phyloP scores from a whole-genome alignment of 2,329 filamentous ascomycete species.

The Fusarium multiceps region DNA sequence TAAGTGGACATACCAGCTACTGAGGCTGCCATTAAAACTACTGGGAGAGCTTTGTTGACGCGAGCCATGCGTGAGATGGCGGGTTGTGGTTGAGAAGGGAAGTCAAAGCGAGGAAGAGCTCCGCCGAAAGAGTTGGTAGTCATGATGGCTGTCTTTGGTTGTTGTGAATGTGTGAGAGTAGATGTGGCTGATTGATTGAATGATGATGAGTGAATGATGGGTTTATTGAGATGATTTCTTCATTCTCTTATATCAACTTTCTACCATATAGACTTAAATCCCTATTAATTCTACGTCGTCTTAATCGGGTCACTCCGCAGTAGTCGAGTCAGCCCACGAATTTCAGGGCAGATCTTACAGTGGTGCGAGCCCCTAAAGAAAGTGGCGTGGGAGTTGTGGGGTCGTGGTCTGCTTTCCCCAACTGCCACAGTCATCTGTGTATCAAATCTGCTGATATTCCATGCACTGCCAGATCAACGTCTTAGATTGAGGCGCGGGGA shows the following conservation, averaged over 20 bases:
- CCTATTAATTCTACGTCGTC: not conserved
- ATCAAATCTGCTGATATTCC: not conserved
- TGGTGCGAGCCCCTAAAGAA: conserved; percentile 2
- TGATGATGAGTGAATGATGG: conserved; percentile 4
- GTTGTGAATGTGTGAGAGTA: not conserved
- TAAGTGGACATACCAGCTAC: conserved; percentile 5
- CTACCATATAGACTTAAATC: not conserved
- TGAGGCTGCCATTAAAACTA: conserved; percentile 21
- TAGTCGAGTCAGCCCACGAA: conserved; percentile 25
- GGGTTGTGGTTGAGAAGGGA: conserved; percentile 19
- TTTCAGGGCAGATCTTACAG: conserved; percentile 1
- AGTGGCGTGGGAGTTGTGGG: conserved; percentile 30
- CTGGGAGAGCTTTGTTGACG: conserved; percentile 26
- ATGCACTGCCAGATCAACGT: not conserved
- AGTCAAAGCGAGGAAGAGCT: conserved; percentile 39
- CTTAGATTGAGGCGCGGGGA: not conserved
- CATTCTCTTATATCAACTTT: conserved; percentile 28
- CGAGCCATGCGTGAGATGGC: conserved; percentile 34
- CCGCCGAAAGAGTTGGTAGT: conserved; percentile 40
- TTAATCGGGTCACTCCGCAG: not conserved
- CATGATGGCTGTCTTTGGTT: conserved; percentile 15
- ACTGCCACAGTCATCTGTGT: not conserved
- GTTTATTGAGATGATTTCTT: not conserved
- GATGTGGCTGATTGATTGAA: not conserved
- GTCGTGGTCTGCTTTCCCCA: conserved; percentile 1